Percentiles rank a stretch among this genome's conserved stretches.
phyloP scores from a whole-genome alignment of 2,329 filamentous ascomycete species.

The Pseudocercospora eumusae region DNA sequence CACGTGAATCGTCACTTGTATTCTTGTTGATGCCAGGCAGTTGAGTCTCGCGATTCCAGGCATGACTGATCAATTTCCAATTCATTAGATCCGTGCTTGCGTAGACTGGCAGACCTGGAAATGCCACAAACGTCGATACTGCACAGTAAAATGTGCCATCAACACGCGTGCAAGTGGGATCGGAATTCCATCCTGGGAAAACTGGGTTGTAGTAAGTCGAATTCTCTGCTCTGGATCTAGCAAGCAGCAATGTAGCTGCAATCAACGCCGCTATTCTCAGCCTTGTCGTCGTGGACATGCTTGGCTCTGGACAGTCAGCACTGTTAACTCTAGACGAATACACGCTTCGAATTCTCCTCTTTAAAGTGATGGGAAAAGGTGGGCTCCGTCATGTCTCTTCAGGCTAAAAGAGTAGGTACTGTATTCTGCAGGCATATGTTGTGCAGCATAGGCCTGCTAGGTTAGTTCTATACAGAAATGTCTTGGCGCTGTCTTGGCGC shows the following conservation, averaged over 20 bases:
- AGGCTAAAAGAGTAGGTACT: background rate
- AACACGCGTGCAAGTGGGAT: conserved; percentile 50
- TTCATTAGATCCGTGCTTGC: conserved; percentile 48
- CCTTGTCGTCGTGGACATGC: background rate
- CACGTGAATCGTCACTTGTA: conserved; percentile 40
- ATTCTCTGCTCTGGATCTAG: conserved; percentile 8
- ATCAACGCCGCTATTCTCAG: background rate
- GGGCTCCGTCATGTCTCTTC: background rate
- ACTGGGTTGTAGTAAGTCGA: conserved; percentile 47
- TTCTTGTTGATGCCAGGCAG: conserved; percentile 41
- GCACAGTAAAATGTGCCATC: conserved; percentile 49
- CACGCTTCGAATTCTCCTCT: too few relatives aligned
- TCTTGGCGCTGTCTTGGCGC: too few relatives aligned
- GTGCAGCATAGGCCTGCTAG: background rate
- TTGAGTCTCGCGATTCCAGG: conserved; percentile 41
- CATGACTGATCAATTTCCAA: conserved; percentile 45
- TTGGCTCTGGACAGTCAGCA: background rate
- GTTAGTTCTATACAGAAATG: background rate
- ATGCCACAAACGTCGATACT: conserved; percentile 49
- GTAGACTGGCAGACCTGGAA: conserved; percentile 51
- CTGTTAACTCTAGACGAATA: too few relatives aligned
- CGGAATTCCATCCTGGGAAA: conserved; percentile 50
- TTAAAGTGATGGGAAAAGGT: background rate
- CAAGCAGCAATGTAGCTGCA: background rate
- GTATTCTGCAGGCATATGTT: background rate